Evolutionary conservation across 805 yeast genomes (phyloP).

Genomic region (Ogataea minuta): DNA sequence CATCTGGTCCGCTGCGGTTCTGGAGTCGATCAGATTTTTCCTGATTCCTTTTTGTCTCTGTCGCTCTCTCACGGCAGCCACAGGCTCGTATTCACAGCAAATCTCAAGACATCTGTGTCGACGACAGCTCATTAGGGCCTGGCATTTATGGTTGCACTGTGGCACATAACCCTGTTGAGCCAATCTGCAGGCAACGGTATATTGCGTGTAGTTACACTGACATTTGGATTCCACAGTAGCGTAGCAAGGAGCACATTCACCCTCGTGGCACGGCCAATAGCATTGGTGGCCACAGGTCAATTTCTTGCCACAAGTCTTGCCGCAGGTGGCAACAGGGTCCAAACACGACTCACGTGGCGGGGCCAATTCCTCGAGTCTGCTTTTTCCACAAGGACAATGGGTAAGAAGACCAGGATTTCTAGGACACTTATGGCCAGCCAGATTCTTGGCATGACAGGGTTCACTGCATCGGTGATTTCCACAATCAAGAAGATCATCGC

Average conservation of each 20-base stretch:
- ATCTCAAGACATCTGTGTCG: constrained; percentile 68
- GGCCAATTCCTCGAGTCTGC: constrained; percentile 39
- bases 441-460: constrained; percentile 51
- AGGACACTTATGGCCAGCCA: constrained; percentile 48
- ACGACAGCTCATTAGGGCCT: constrained; percentile 72
- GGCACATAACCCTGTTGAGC: constrained; percentile 52
- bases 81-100: constrained; percentile 70
- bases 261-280: constrained; percentile 69
- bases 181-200: constrained; percentile 61
- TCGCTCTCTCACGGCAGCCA: constrained; percentile 57
- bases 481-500: constrained; percentile 59
- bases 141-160: constrained; percentile 67
- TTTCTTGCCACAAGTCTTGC: constrained; percentile 55
- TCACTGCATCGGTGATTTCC: constrained; percentile 51
- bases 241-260: constrained; percentile 67
- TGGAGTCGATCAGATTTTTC: constrained; percentile 37
- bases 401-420: constrained; percentile 56
- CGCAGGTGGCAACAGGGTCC: constrained; percentile 80
- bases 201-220: constrained; percentile 58
- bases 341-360: constrained; percentile 56
- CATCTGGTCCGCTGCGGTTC: constrained; percentile 49
- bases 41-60: constrained; percentile 47
- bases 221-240: constrained; percentile 53
- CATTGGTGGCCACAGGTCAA: constrained; percentile 76
- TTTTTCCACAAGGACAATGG: constrained; percentile 81